Conservation (phyloP, 257 asterid genomes). For the Plectranthus barbatus region DNA sequence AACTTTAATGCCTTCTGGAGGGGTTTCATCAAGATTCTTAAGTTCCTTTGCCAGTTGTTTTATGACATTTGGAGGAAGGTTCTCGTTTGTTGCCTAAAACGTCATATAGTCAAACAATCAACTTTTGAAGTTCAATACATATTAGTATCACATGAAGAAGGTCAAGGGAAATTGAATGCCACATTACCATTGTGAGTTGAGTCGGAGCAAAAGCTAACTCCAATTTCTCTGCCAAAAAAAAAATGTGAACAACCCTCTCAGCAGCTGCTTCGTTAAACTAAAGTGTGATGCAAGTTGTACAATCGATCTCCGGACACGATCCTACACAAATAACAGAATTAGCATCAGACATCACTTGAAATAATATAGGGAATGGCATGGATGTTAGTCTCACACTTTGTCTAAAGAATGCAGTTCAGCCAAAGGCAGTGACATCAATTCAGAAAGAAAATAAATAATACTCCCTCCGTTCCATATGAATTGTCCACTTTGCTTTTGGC, state of each 20-base stretch:
- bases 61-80: slow-evolving; percentile 91
- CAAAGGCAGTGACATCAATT: neutral
- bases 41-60: slow-evolving; percentile 87
- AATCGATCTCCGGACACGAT: neutral
- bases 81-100: slow-evolving; percentile 81
- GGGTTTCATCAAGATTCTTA: slow-evolving; percentile 90
- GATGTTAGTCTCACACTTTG: too few species aligned
- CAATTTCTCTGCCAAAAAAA: neutral
- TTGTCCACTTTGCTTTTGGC: too few species aligned
- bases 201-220: slow-evolving; percentile 2
- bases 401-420: too few species aligned
- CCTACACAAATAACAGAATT: slow-evolving; percentile 19
- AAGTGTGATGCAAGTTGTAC: neutral
- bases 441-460: neutral
- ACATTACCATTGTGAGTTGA: slow-evolving; percentile 30
- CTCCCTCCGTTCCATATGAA: too few species aligned
- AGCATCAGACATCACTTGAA: neutral
- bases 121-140: neutral
- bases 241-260: neutral
- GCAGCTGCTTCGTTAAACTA: slow-evolving; percentile 11
- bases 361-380: neutral
- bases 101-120: slow-evolving; percentile 8
- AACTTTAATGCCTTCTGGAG: slow-evolving; percentile 97
- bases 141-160: neutral
- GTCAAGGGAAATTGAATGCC: neutral